Evolutionary conservation across 441 rosid genomes (phyloP).

Genomic region (Pelargonium australe): DNA sequence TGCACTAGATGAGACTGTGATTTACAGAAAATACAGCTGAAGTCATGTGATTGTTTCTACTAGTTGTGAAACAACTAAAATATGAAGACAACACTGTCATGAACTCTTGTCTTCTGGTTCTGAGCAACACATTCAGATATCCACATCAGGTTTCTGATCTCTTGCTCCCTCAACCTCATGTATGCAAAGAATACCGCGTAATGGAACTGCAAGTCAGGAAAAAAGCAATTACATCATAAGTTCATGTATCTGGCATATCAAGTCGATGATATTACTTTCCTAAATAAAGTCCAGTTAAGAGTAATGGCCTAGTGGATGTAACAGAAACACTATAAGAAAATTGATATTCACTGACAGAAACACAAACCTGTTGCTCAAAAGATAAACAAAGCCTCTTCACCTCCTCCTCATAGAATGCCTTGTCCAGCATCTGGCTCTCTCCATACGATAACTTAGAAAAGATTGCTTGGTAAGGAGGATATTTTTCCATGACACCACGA

Average conservation of each 20-base stretch:
- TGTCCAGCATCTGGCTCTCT: slow-evolving; percentile 93
- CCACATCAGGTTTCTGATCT: slow-evolving; percentile 98
- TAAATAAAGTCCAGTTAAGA: neutral
- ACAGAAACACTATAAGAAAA: no score
- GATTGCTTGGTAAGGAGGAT: slow-evolving; percentile 85
- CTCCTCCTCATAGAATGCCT: slow-evolving; percentile 96
- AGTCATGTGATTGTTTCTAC: slow-evolving; percentile 9
- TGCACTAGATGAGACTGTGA: no score
- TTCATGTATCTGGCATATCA: neutral
- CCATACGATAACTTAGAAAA: slow-evolving; percentile 81
- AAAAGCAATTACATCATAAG: neutral
- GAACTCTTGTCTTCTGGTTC: slow-evolving; percentile 95
- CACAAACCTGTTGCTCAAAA: slow-evolving; percentile 87
- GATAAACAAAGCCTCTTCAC: slow-evolving; percentile 94
- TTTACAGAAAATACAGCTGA: slow-evolving; percentile 29
- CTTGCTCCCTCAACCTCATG: slow-evolving; percentile 95
- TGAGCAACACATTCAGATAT: slow-evolving; percentile 95
- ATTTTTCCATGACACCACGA: slow-evolving; percentile 83
- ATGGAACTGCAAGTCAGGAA: slow-evolving; percentile 58
- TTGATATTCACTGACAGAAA: neutral
- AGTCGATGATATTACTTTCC: neutral
- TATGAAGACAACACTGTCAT: slow-evolving; percentile 91
- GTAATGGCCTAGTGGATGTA: neutral
- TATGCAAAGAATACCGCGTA: slow-evolving; percentile 87
- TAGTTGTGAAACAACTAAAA: slow-evolving; percentile 33